Percentiles rank a stretch among this genome's conserved stretches.
These are phyloP conservation scores for Beauveria asiatica DNA, from an alignment of 2,329 filamentous ascomycete genomes.

Conservation along the genomic window DNA sequence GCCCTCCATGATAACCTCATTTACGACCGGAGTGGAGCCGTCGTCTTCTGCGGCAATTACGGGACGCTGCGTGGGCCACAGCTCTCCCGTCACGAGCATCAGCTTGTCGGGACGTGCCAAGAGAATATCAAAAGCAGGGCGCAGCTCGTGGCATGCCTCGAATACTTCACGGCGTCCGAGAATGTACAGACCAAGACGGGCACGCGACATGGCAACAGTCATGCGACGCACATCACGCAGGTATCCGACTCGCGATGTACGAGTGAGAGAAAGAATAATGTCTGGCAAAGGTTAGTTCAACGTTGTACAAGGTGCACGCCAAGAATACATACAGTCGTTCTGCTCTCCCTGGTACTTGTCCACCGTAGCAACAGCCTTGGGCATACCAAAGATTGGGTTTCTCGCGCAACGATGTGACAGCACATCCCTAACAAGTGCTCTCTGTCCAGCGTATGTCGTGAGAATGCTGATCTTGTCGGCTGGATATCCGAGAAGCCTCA, in stretches of 20 bases:
- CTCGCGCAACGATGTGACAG: constrained; percentile 73
- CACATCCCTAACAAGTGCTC: constrained; percentile 81
- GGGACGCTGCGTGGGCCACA: constrained; percentile 62
- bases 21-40: constrained; percentile 30
- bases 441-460: constrained; percentile 88
- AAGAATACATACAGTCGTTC: constrained; percentile 74
- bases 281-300: constrained; percentile 42
- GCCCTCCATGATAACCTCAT: constrained; percentile 69
- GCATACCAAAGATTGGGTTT: constrained; percentile 79
- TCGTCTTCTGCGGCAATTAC: constrained; percentile 29
- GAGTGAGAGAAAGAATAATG: constrained; percentile 84
- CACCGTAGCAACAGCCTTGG: constrained; percentile 84
- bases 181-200: constrained; percentile 84
- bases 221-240: constrained; percentile 87
- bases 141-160: constrained; percentile 78
- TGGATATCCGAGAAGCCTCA: constrained; percentile 91
- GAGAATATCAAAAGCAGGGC: constrained; percentile 74
- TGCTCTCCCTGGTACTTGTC: constrained; percentile 99
- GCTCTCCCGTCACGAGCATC: constrained; percentile 72
- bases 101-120: constrained; percentile 74
- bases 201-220: constrained; percentile 89
- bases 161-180: constrained; percentile 84
- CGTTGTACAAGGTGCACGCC: background rate
- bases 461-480: constrained; percentile 77
- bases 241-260: constrained; percentile 84